phyloP scores from a whole-genome alignment of 768 basidiomycete species.

The Xerocomellus amylosporus region DNA sequence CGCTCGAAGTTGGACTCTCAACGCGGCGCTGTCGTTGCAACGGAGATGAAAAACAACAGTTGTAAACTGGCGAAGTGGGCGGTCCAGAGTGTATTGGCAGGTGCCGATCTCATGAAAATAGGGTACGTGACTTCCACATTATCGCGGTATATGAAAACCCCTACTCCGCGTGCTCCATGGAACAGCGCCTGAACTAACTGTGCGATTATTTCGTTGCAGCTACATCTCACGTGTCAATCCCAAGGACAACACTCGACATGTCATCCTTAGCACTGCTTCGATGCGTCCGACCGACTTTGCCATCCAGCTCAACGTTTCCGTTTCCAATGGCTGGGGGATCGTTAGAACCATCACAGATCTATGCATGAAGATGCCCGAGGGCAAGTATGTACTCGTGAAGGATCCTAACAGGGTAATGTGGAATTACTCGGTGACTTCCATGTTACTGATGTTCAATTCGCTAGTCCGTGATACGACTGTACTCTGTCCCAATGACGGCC shows the following conservation, averaged over 20 bases:
- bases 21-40: constrained; percentile 95
- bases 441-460: constrained; percentile 12
- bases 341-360: constrained; percentile 92
- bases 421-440: not conserved
- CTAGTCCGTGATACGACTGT: constrained; percentile 91
- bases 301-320: constrained; percentile 88
- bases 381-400: constrained; percentile 95
- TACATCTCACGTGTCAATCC: constrained; percentile 94
- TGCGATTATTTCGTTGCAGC: constrained; percentile 40
- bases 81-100: constrained; percentile 91
- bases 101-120: constrained; percentile 95
- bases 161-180: not conserved
- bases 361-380: constrained; percentile 95
- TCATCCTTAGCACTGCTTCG: constrained; percentile 91
- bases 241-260: constrained; percentile 92
- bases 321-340: constrained; percentile 98
- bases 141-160: not conserved
- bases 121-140: constrained; percentile 56
- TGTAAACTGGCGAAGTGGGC: constrained; percentile 98
- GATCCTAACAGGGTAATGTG: constrained; percentile 91
- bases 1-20: constrained; percentile 94
- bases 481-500: constrained; percentile 84
- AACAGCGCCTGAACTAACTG: constrained; percentile 6
- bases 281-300: constrained; percentile 96
- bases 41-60: constrained; percentile 99